phyloP scores from a whole-genome alignment of 805 yeast genomes.

The Candida tallmaniae region DNA sequence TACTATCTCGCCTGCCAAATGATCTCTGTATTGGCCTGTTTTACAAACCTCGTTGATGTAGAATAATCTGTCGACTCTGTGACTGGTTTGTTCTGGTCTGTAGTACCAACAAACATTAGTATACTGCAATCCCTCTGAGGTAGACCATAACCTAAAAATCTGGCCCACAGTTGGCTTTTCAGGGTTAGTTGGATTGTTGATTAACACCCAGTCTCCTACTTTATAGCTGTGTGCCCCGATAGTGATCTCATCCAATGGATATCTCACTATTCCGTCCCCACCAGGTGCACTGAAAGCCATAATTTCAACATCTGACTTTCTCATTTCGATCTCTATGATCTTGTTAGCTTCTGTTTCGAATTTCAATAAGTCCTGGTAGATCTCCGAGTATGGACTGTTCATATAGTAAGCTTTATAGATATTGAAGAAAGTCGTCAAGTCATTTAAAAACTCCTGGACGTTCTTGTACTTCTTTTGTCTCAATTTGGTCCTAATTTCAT shows the following conservation, averaged over 20 bases:
- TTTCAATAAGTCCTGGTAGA: slow-evolving; percentile 55
- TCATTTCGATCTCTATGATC: slow-evolving; percentile 62
- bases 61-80: slow-evolving; percentile 82
- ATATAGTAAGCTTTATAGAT: slow-evolving; percentile 61
- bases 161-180: slow-evolving; percentile 91
- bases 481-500: slow-evolving; percentile 74
- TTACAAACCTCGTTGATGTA: slow-evolving; percentile 94
- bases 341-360: slow-evolving; percentile 60
- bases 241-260: slow-evolving; percentile 75
- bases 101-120: slow-evolving; percentile 97
- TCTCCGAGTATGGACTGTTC: slow-evolving; percentile 49
- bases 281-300: slow-evolving; percentile 38
- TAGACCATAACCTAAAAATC: slow-evolving; percentile 87
- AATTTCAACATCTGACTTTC: slow-evolving; percentile 78
- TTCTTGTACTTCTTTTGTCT: slow-evolving; percentile 77
- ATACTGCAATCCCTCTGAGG: slow-evolving; percentile 80
- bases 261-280: slow-evolving; percentile 51
- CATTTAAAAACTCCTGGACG: slow-evolving; percentile 73
- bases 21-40: slow-evolving; percentile 95
- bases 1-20: slow-evolving; percentile 77
- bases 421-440: slow-evolving; percentile 67
- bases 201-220: slow-evolving; percentile 94
- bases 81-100: slow-evolving; percentile 97
- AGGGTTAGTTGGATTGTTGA: slow-evolving; percentile 83
- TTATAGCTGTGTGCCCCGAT: slow-evolving; percentile 67